Evolutionary conservation across 148 eudicot genomes (phyloP), one percentile per base, ranked within the genome.

Genomic region (Amaranthus hypochondriacus): DNA sequence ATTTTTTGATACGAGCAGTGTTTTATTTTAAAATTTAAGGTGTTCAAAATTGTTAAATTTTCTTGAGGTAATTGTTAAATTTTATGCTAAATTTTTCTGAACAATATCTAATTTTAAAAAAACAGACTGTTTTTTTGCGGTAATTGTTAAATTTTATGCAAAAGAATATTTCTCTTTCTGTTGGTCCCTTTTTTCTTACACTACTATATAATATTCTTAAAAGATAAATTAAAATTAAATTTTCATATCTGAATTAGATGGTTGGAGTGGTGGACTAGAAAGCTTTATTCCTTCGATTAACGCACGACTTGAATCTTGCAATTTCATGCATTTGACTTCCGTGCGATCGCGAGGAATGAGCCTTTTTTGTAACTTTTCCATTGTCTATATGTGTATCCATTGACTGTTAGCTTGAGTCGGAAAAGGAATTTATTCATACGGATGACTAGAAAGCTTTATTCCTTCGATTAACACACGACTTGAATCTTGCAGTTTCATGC

Each of bases 251-350:
- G 4, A 43, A 51, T 48, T 51, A 47, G 48, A 62, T 68, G 49
- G 66, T 39, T 54, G 58, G 49, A 55, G 73, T 70, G 61, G 59
- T 54, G 58, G 49, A 55, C 68, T 70, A 55, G 54, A 58, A 43
- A 75, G 70, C 62, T 54, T 67, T 69, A 56, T 68, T 74, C 3
- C 55, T 54, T 56, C 52, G 28, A 48, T 78, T 64, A 8, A 56
- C 53, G 43, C 65, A 13, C 70, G 59, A 49, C 47, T 68, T 71
- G 10, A 55, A 56, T 77, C 7, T 62, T 84, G 78, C 94, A 96
- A 97, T 90, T 96, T 82, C 94, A 92, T 78, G 99, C 97, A 15
- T 96, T 96, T 78, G 99, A 96, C 83, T 96, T 96, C 75, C 99
- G 97, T 72, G 87, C 86, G 75, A 92, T 89, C 71, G 84, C 91